Percentiles rank a stretch among this genome's conserved stretches.
Evolutionary conservation across 1,139 yeast genomes (phyloP).

Genomic region (Candida pseudoviswanathii): DNA sequence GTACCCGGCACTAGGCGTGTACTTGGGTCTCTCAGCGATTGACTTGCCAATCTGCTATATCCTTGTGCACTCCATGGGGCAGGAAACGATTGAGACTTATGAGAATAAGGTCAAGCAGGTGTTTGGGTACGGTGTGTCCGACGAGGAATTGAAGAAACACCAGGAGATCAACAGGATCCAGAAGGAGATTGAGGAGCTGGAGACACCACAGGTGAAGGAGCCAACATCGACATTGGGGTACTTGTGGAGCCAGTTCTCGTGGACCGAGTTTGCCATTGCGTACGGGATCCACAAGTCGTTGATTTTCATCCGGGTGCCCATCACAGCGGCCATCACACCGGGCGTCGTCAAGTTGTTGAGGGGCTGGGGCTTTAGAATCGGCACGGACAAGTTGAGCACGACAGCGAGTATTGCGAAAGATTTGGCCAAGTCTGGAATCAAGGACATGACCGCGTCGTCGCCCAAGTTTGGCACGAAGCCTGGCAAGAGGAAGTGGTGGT

Average conservation of each 20-base stretch:
- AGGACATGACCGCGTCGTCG: slow-evolving; percentile 40
- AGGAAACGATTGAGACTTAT: slow-evolving; percentile 69
- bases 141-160: slow-evolving; percentile 38
- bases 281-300: slow-evolving; percentile 91
- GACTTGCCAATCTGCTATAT: slow-evolving; percentile 85
- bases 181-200: slow-evolving; percentile 20
- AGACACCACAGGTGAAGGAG: slow-evolving; percentile 8
- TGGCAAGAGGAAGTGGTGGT: slow-evolving; percentile 58
- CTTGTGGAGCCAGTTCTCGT: slow-evolving; percentile 37
- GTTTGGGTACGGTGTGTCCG: slow-evolving; percentile 56
- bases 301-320: slow-evolving; percentile 77
- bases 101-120: slow-evolving; percentile 62
- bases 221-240: slow-evolving; percentile 7
- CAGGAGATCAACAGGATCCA: slow-evolving; percentile 37
- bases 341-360: slow-evolving; percentile 65
- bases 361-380: slow-evolving; percentile 80
- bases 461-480: slow-evolving; percentile 58
- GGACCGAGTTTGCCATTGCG: slow-evolving; percentile 81
- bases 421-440: slow-evolving; percentile 18
- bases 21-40: slow-evolving; percentile 64
- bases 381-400: slow-evolving; percentile 46
- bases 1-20: slow-evolving; percentile 86
- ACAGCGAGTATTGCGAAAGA: slow-evolving; percentile 30
- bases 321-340: slow-evolving; percentile 94
- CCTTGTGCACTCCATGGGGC: slow-evolving; percentile 84